phyloP scores from a whole-genome alignment of 768 basidiomycete species.

The Mycena olivaceomarginata region DNA sequence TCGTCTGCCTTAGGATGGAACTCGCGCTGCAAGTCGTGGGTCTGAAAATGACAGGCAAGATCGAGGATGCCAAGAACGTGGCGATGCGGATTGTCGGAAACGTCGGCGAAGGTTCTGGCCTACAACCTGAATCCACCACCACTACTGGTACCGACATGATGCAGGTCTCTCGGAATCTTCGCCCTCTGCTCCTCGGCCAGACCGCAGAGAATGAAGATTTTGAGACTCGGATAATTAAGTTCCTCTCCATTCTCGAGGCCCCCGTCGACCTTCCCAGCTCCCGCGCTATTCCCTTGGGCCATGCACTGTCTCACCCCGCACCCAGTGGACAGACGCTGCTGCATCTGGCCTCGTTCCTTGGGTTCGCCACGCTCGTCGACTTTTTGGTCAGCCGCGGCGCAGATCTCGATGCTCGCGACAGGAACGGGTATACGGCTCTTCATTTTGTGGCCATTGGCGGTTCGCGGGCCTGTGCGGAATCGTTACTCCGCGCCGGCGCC shows the following conservation, averaged over 20 bases:
- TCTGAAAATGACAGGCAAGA: constrained; percentile 96
- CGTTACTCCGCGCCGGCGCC: constrained; percentile 89
- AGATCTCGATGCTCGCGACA: constrained; percentile 90
- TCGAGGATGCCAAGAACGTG: constrained; percentile 94
- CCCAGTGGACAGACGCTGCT: constrained; percentile 90
- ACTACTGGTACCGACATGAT: constrained; percentile 64
- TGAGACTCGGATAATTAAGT: constrained; percentile 85
- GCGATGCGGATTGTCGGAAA: constrained; percentile 94
- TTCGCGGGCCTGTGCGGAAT: constrained; percentile 76
- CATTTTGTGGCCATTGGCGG: constrained; percentile 88
- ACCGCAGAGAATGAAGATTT: constrained; percentile 77
- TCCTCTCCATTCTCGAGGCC: constrained; percentile 87
- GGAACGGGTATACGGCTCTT: constrained; percentile 93
- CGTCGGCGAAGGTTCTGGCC: constrained; percentile 69
- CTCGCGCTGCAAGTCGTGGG: constrained; percentile 96
- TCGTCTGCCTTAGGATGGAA: constrained; percentile 83
- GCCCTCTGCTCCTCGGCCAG: constrained; percentile 69
- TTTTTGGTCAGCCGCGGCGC: constrained; percentile 85
- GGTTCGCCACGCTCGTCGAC: constrained; percentile 79
- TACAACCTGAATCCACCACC: constrained; percentile 52
- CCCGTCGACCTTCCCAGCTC: constrained; percentile 68
- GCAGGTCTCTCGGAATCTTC: constrained; percentile 60
- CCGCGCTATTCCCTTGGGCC: constrained; percentile 62
- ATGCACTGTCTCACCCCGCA: constrained; percentile 84
- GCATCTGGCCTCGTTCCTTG: constrained; percentile 90